These are phyloP conservation scores for Ramularia endophylla DNA, from an alignment of 2,329 filamentous ascomycete genomes.

Conservation along the genomic window DNA sequence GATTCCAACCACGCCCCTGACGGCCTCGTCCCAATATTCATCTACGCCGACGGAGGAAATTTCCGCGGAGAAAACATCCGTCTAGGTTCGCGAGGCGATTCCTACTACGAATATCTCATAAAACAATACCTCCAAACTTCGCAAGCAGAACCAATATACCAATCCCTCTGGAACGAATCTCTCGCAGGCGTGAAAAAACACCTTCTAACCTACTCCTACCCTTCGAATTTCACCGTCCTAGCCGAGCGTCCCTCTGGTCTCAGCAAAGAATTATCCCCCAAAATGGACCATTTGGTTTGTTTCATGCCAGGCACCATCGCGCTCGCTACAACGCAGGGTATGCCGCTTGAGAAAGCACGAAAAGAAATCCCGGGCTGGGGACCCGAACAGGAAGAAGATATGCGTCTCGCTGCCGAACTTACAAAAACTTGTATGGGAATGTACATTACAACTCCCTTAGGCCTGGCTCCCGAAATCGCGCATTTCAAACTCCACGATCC, in stretches of 20 bases:
- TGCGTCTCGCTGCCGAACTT: conserved; percentile 78
- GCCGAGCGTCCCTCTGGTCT: conserved; percentile 78
- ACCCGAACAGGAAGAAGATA: conserved; percentile 75
- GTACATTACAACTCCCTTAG: conserved; percentile 80
- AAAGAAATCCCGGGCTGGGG: conserved; percentile 62
- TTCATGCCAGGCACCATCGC: conserved; percentile 97
- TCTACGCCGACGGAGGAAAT: conserved; percentile 69
- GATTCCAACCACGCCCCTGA: conserved; percentile 74
- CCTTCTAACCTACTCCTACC: conserved; percentile 79
- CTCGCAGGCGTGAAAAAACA: conserved; percentile 83
- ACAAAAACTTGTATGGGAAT: conserved; percentile 98
- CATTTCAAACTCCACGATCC: conserved; percentile 75
- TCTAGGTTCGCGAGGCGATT: conserved; percentile 88
- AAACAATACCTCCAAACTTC: conserved; percentile 97
- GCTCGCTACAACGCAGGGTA: conserved; percentile 73
- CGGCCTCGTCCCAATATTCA: conserved; percentile 86
- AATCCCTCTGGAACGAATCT: conserved; percentile 88
- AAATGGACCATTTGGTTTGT: conserved; percentile 98
- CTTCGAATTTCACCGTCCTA: conserved; percentile 77
- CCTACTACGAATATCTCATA: conserved; percentile 98
- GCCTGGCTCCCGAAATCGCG: conserved; percentile 89
- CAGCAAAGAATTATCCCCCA: conserved; percentile 60
- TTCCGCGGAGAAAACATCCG: conserved; percentile 85
- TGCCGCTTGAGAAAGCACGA: conserved; percentile 67
- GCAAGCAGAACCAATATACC: conserved; percentile 76